Evolutionary conservation across 768 basidiomycete species (phyloP).

Genomic region (Lactarius trivialis): DNA sequence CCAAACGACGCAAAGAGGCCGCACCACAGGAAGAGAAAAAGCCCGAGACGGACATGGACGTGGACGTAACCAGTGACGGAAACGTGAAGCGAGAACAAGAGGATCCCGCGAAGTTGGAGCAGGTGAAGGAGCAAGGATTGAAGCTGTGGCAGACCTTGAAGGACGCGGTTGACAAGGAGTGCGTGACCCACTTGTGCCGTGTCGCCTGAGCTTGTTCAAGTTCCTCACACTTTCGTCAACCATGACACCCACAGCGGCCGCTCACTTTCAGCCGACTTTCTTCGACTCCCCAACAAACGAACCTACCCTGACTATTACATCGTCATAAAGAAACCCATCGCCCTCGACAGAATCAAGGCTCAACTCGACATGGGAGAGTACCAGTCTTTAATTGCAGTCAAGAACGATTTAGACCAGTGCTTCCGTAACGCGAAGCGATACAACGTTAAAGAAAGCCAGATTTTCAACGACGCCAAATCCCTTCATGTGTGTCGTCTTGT

Average conservation of each 20-base stretch:
- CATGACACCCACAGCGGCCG: slow-evolving; percentile 45
- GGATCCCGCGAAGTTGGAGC: slow-evolving; percentile 26
- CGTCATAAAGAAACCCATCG: slow-evolving; percentile 74
- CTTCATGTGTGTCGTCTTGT: slow-evolving; percentile 51
- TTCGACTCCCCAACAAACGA: slow-evolving; percentile 63
- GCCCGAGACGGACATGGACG: slow-evolving; percentile 36
- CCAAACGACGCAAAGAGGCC: slow-evolving; percentile 46
- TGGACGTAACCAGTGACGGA: slow-evolving; percentile 30
- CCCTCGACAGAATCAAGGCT: slow-evolving; percentile 84
- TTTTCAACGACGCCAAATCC: slow-evolving; percentile 77
- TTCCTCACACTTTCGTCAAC: slow-evolving; percentile 28
- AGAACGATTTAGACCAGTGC: slow-evolving; percentile 66
- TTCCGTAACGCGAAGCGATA: slow-evolving; percentile 79
- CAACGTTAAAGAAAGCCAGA: slow-evolving; percentile 71
- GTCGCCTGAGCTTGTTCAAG: slow-evolving; percentile 23
- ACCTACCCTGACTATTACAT: slow-evolving; percentile 83
- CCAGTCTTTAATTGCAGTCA: slow-evolving; percentile 56
- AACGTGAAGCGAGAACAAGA: slow-evolving; percentile 27
- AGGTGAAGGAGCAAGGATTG: slow-evolving; percentile 59
- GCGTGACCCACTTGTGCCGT: slow-evolving; percentile 45
- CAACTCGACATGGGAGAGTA: slow-evolving; percentile 58
- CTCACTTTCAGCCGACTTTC: slow-evolving; percentile 55
- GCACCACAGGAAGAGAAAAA: slow-evolving; percentile 34
- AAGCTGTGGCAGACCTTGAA: slow-evolving; percentile 72
- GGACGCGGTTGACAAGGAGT: slow-evolving; percentile 85